A percentile compares a stretch with the other conserved stretches of the same genome.
These are phyloP conservation scores for Plasmodium adleri DNA, from an alignment of 169 alveolate genomes.

Conservation along the genomic window DNA sequence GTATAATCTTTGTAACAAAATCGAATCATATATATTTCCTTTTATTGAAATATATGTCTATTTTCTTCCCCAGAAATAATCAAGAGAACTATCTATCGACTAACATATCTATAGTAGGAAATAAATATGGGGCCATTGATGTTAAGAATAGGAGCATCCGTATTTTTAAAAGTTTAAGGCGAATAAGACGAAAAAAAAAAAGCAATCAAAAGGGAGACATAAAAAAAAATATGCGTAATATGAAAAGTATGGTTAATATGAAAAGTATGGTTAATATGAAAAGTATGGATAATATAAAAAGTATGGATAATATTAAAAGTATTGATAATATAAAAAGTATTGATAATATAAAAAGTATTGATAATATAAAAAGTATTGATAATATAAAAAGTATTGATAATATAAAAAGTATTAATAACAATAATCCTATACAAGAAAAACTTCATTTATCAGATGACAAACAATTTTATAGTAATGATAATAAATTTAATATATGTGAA, in stretches of 20 bases:
- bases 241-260: too few relatives aligned
- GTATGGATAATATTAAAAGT: too few relatives aligned
- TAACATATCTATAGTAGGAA: constrained; percentile 39
- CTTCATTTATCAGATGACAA: too few relatives aligned
- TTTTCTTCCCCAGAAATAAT: constrained; percentile 33
- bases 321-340: too few relatives aligned
- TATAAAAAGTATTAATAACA: background rate
- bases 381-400: background rate
- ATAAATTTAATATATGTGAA: background rate
- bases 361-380: too few relatives aligned
- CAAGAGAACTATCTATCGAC: constrained; percentile 37
- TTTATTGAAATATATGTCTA: constrained; percentile 26
- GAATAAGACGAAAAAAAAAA: constrained; percentile 6
- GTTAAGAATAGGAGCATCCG: constrained; percentile 44
- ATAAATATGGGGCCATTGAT: constrained; percentile 45
- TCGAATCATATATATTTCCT: constrained; percentile 40
- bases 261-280: too few relatives aligned
- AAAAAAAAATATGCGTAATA: too few relatives aligned
- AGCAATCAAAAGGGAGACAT: background rate
- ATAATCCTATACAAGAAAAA: background rate
- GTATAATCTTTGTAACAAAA: constrained; percentile 29
- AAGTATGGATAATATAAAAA: too few relatives aligned
- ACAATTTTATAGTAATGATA: background rate
- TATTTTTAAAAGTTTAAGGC: constrained; percentile 30
- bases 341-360: too few relatives aligned